Conservation (phyloP, 2,329 filamentous ascomycete genomes). For the Botrytis sinoallii region DNA sequence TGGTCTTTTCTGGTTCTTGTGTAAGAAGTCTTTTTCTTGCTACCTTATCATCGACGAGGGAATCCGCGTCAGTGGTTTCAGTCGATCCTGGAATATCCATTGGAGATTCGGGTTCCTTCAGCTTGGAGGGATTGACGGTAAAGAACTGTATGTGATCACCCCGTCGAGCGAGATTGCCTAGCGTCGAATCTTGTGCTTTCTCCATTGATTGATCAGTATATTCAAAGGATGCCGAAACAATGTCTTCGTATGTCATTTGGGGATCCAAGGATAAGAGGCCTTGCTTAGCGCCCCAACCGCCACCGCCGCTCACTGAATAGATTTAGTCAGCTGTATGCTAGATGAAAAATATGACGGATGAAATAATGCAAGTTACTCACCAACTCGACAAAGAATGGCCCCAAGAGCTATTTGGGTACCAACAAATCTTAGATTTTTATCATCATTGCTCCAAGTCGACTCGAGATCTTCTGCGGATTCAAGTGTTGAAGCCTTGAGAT, state of each 20-base stretch:
- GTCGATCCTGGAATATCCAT: neutral
- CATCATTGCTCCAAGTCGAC: constrained; percentile 4
- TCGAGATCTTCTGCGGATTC: neutral
- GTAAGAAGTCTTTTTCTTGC: neutral
- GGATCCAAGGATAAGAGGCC: constrained; percentile 78
- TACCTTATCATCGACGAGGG: neutral
- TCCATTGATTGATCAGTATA: constrained; percentile 40
- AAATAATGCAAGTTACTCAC: constrained; percentile 26
- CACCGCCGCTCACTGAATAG: constrained; percentile 67
- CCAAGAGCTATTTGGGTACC: constrained; percentile 28
- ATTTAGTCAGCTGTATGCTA: constrained; percentile 4
- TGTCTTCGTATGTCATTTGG: constrained; percentile 51
- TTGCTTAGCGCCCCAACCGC: constrained; percentile 79
- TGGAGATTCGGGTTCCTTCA: neutral
- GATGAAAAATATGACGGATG: constrained; percentile 17
- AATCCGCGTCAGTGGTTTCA: neutral
- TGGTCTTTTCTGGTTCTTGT: neutral
- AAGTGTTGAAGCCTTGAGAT: neutral
- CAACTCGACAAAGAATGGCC: constrained; percentile 34
- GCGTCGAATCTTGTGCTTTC: constrained; percentile 38
- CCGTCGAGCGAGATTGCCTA: constrained; percentile 56
- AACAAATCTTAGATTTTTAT: constrained; percentile 22
- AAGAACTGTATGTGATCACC: constrained; percentile 69
- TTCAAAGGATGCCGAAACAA: constrained; percentile 52
- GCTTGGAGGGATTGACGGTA: constrained; percentile 38